Conservation (phyloP, 2,329 filamentous ascomycete species). For the Fusarium subtropicale region DNA sequence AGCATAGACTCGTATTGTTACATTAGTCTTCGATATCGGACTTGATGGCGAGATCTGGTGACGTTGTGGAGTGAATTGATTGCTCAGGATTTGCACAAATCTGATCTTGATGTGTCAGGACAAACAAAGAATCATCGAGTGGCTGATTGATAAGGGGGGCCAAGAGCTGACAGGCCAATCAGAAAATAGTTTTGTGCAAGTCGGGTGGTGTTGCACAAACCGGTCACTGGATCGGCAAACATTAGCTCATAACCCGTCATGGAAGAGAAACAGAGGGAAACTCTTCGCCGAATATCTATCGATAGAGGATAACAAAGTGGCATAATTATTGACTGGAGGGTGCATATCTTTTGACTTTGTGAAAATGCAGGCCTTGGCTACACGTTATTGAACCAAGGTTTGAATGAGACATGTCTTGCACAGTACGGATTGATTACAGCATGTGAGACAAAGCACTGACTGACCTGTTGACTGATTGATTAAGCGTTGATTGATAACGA, state of each 20-base stretch:
- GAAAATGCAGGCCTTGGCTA: slow-evolving; percentile 2
- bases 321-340: slow-evolving; percentile 7
- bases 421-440: slow-evolving; percentile 19
- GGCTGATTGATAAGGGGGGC: slow-evolving; percentile 42
- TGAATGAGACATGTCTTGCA: slow-evolving; percentile 11
- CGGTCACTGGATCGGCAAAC: slow-evolving; percentile 41
- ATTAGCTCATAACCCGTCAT: slow-evolving; percentile 42
- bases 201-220: slow-evolving; percentile 22
- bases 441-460: slow-evolving; percentile 31
- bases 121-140: slow-evolving; percentile 22
- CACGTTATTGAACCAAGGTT: not conserved
- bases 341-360: not conserved
- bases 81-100: slow-evolving; percentile 25
- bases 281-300: slow-evolving; percentile 8
- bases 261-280: slow-evolving; percentile 26
- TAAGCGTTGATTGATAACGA: slow-evolving; percentile 41
- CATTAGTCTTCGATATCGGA: not conserved
- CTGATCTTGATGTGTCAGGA: slow-evolving; percentile 24
- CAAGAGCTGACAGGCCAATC: slow-evolving; percentile 20
- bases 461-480: slow-evolving; percentile 30
- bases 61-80: slow-evolving; percentile 6
- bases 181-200: not conserved
- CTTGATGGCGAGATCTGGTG: slow-evolving; percentile 5
- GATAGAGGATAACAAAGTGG: slow-evolving; percentile 23
- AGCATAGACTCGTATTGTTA: not conserved